These are phyloP conservation scores for Backusella liffmaniae DNA, from an alignment of 192 early-diverging fungal genomes.

Conservation along the genomic window DNA sequence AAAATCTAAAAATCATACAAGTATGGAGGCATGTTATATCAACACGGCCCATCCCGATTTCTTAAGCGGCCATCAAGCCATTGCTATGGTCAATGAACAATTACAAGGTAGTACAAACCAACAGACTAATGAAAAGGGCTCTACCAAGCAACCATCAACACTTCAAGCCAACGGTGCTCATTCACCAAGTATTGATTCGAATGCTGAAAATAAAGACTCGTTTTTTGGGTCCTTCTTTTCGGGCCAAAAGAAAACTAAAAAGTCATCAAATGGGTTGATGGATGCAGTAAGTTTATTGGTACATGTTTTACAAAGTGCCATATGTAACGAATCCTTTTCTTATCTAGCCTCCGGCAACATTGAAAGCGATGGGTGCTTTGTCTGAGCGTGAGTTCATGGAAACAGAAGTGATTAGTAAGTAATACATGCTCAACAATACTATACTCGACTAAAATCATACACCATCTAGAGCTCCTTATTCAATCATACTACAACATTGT, in stretches of 20 bases:
- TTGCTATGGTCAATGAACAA: conserved; percentile 85
- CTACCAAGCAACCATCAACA: not conserved
- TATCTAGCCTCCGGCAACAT: conserved; percentile 74
- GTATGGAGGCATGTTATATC: conserved; percentile 94
- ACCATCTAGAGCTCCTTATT: conserved; percentile 78
- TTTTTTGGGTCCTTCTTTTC: conserved; percentile 99
- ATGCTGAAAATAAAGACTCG: conserved; percentile 14
- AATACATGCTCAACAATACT: not conserved
- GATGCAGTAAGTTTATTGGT: conserved; percentile 53
- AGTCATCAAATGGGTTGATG: conserved; percentile 56
- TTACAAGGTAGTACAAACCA: conserved; percentile 16
- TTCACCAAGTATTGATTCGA: not conserved
- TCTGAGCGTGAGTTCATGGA: conserved; percentile 98
- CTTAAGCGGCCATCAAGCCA: conserved; percentile 93
- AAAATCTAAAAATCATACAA: too few species aligned
- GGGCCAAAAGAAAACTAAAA: conserved; percentile 72
- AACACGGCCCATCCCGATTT: conserved; percentile 99
- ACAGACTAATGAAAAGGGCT: not conserved
- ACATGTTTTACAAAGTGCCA: too few species aligned
- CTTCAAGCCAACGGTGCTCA: conserved; percentile 15
- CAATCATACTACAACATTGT: conserved; percentile 99
- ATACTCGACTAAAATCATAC: not conserved
- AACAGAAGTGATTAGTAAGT: conserved; percentile 97
- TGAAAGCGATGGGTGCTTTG: conserved; percentile 93
- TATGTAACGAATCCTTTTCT: not conserved